phyloP scores from a whole-genome alignment of 2,329 filamentous ascomycete species.

The Aureobasidium vineae region DNA sequence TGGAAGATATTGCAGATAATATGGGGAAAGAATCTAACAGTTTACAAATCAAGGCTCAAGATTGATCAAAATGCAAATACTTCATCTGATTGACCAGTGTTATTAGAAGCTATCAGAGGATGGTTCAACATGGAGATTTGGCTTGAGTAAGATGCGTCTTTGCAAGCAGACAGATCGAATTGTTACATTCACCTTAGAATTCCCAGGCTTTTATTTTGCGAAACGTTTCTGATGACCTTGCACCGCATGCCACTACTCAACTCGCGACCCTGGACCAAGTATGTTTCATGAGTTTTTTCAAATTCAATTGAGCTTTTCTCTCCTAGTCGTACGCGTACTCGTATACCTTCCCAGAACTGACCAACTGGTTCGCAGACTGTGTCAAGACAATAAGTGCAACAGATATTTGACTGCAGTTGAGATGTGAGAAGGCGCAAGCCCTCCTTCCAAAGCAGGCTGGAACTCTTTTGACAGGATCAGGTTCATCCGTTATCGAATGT shows the following conservation, averaged over 20 bases:
- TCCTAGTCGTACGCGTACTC: background rate
- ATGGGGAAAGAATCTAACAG: background rate
- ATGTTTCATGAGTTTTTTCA: background rate
- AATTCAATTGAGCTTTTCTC: background rate
- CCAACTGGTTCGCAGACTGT: background rate
- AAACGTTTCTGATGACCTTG: background rate
- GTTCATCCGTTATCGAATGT: conserved; percentile 2
- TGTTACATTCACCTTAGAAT: background rate
- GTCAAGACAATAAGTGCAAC: background rate
- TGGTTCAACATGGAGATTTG: background rate
- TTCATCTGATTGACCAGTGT: background rate
- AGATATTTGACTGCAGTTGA: conserved; percentile 5
- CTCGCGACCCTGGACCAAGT: background rate
- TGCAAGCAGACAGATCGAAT: background rate
- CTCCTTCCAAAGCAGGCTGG: conserved; percentile 2
- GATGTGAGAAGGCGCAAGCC: background rate
- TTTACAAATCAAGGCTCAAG: background rate
- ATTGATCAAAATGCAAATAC: background rate
- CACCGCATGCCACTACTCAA: background rate
- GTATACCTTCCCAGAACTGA: background rate
- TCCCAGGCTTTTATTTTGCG: background rate
- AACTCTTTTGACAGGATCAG: conserved; percentile 1
- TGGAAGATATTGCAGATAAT: background rate
- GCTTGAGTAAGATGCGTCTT: background rate
- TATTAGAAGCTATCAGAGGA: background rate